Evolutionary conservation across 2,329 filamentous ascomycete genomes (phyloP).

Genomic region (Iodosphaeria phyllophila): DNA sequence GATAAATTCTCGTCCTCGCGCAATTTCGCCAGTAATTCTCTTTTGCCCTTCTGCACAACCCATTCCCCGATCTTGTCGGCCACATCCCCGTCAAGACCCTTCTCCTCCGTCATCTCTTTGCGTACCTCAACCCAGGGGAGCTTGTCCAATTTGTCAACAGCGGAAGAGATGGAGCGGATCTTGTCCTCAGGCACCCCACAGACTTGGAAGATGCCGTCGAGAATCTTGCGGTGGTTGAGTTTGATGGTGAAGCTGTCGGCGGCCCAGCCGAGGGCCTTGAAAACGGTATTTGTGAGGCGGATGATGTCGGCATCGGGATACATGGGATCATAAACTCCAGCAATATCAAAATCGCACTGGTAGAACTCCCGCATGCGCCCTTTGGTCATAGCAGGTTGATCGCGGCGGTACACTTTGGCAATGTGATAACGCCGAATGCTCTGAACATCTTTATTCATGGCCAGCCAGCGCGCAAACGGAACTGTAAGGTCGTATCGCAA

Average conservation of each 20-base stretch:
- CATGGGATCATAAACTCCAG: conserved; percentile 55
- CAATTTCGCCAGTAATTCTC: conserved; percentile 43
- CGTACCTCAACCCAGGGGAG: conserved; percentile 55
- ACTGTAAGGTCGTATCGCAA: conserved; percentile 69
- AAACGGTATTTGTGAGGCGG: conserved; percentile 52
- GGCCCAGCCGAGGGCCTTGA: conserved; percentile 50
- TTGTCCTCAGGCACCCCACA: conserved; percentile 58
- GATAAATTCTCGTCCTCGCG: conserved; percentile 38
- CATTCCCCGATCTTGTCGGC: conserved; percentile 59
- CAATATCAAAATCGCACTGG: conserved; percentile 67
- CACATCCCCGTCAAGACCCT: conserved; percentile 44
- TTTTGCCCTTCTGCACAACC: conserved; percentile 46
- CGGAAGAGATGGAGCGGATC: conserved; percentile 55
- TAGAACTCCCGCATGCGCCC: conserved; percentile 66
- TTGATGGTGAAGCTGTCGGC: conserved; percentile 58
- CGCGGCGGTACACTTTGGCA: conserved; percentile 61
- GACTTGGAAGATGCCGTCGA: conserved; percentile 64
- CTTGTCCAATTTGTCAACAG: conserved; percentile 68
- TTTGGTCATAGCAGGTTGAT: conserved; percentile 62
- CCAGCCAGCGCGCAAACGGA: conserved; percentile 60
- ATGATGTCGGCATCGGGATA: conserved; percentile 58
- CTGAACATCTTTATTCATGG: conserved; percentile 51
- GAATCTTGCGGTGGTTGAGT: conserved; percentile 62
- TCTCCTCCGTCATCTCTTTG: conserved; percentile 61
- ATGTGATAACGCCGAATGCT: conserved; percentile 65